phyloP scores from a whole-genome alignment of 2,329 filamentous ascomycete species.

The Colletotrichum sp. region DNA sequence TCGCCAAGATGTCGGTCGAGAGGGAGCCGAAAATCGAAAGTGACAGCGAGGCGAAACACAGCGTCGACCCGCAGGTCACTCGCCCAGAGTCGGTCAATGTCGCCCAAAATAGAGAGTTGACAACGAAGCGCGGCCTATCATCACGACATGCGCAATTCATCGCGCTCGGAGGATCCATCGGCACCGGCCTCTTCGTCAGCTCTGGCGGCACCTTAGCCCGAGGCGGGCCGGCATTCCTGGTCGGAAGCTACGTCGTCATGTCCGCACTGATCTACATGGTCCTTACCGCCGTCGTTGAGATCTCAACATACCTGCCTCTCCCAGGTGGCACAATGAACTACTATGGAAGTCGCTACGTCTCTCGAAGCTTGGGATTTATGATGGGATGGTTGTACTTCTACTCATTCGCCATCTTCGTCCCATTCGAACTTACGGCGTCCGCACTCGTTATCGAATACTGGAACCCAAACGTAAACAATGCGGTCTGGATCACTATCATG shows the following conservation, averaged over 20 bases:
- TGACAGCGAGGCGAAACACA: background rate
- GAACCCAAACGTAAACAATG: slow-evolving; percentile 7
- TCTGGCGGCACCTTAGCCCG: slow-evolving; percentile 38
- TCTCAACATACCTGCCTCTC: slow-evolving; percentile 34
- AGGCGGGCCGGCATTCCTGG: background rate
- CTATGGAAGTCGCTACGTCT: slow-evolving; percentile 48
- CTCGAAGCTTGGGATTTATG: slow-evolving; percentile 58
- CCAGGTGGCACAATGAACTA: background rate
- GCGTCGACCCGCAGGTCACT: background rate
- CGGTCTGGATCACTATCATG: slow-evolving; percentile 23
- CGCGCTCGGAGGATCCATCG: slow-evolving; percentile 52
- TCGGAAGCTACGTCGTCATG: background rate
- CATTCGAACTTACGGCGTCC: slow-evolving; percentile 27
- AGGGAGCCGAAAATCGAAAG: background rate
- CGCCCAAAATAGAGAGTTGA: background rate
- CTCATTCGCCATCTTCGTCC: slow-evolving; percentile 37
- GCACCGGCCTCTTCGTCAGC: slow-evolving; percentile 51
- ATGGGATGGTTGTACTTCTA: slow-evolving; percentile 69
- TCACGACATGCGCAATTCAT: slow-evolving; percentile 50
- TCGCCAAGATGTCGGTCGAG: background rate
- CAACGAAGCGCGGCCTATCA: background rate
- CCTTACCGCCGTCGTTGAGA: slow-evolving; percentile 33
- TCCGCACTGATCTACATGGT: slow-evolving; percentile 36
- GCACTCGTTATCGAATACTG: slow-evolving; percentile 25
- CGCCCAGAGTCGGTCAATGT: background rate